Percentiles rank a stretch among this genome's conserved stretches.
phyloP scores from a whole-genome alignment of 257 asterid species.

The Mentha longifolia region DNA sequence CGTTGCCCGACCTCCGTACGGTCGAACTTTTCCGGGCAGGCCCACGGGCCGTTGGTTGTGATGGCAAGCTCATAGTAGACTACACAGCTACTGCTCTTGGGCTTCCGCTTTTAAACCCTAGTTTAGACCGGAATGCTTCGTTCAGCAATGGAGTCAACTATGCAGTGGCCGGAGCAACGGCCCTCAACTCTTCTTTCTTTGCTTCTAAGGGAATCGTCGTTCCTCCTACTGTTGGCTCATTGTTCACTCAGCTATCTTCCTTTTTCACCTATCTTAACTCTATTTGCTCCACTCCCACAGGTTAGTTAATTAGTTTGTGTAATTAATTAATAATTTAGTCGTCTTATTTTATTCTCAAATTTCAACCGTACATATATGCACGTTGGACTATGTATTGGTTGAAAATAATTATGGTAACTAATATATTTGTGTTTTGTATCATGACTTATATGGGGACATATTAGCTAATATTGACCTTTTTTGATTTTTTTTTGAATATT shows the following conservation, averaged over 20 bases:
- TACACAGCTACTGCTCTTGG: constrained; percentile 40
- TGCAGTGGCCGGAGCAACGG: constrained; percentile 46
- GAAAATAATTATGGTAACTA: too few relatives aligned
- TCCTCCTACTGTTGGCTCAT: constrained; percentile 12
- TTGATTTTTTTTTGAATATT: too few relatives aligned
- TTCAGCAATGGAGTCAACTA: constrained; percentile 41
- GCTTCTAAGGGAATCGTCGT: constrained; percentile 25
- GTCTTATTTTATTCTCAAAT: too few relatives aligned
- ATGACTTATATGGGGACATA: too few relatives aligned
- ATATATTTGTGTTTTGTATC: too few relatives aligned
- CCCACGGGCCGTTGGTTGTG: constrained; percentile 41
- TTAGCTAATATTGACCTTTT: too few relatives aligned
- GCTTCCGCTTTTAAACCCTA: constrained; percentile 47
- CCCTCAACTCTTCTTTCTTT: constrained; percentile 29
- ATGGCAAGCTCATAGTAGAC: constrained; percentile 30
- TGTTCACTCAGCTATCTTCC: constrained; percentile 30
- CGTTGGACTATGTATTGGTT: too few relatives aligned
- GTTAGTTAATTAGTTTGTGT: neutral
- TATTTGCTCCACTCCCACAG: constrained; percentile 2
- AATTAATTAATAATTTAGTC: too few relatives aligned
- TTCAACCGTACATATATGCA: too few relatives aligned
- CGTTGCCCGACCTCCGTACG: constrained; percentile 40
- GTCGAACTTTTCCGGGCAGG: constrained; percentile 33
- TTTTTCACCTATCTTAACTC: constrained; percentile 32
- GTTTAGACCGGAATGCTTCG: constrained; percentile 32